phyloP scores from a whole-genome alignment of 495 filamentous ascomycete species.

The Chaetomium tenue region DNA sequence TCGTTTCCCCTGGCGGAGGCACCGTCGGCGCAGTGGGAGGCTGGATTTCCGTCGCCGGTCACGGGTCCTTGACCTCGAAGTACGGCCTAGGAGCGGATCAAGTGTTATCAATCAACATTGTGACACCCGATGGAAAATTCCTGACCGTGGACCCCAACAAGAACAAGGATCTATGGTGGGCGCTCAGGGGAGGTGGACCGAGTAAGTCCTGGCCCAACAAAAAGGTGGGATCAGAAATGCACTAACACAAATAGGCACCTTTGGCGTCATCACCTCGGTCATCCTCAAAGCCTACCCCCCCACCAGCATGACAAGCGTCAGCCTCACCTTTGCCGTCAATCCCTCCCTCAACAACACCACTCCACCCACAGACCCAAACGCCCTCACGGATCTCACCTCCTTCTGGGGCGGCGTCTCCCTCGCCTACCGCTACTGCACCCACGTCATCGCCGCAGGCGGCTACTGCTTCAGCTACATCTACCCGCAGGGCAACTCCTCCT shows the following conservation, averaged over 20 bases:
- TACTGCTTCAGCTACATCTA: conserved; percentile 45
- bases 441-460: conserved; percentile 42
- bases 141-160: conserved; percentile 50
- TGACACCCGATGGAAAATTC: conserved; percentile 55
- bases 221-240: neutral
- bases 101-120: conserved; percentile 52
- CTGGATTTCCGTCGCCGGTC: conserved; percentile 53
- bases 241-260: conserved; percentile 41
- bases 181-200: conserved; percentile 58
- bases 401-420: conserved; percentile 51
- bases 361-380: conserved; percentile 22
- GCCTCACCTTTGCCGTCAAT: conserved; percentile 10
- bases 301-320: conserved; percentile 27
- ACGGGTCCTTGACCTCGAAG: conserved; percentile 41
- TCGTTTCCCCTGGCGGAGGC: conserved; percentile 47
- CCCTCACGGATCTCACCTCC: conserved; percentile 39
- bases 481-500: conserved; percentile 36
- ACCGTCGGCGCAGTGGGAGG: conserved; percentile 55
- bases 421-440: conserved; percentile 43
- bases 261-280: conserved; percentile 53
- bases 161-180: conserved; percentile 62
- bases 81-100: conserved; percentile 52
- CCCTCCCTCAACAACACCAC: conserved; percentile 8
- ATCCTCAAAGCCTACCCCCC: conserved; percentile 45
- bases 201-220: conserved; percentile 33